These are phyloP conservation scores for Cicer judaicum DNA, from an alignment of 306 rosid species.

Conservation along the genomic window DNA sequence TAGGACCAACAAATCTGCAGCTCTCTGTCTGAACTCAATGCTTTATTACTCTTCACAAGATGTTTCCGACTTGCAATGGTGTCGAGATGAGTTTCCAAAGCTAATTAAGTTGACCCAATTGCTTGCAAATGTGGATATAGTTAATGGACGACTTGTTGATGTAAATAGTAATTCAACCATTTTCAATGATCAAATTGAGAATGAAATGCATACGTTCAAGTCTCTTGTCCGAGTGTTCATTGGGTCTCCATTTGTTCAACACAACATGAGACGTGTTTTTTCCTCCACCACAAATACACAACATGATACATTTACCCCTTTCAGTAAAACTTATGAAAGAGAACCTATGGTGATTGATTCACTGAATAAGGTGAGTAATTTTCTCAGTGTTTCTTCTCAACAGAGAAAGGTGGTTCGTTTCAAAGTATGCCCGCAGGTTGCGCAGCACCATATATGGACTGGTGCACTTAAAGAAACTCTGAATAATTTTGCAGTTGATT, in stretches of 20 bases:
- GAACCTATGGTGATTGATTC: constrained; percentile 67
- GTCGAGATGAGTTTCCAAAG: constrained; percentile 55
- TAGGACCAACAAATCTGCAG: constrained; percentile 43
- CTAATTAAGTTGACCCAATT: constrained; percentile 48
- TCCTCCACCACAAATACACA: constrained; percentile 37
- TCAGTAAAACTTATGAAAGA: constrained; percentile 67
- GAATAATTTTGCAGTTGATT: constrained; percentile 61
- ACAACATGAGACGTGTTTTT: constrained; percentile 44
- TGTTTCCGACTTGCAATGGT: constrained; percentile 56
- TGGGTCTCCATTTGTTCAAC: constrained; percentile 67
- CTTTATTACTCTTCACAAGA: constrained; percentile 61
- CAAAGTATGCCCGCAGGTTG: constrained; percentile 65
- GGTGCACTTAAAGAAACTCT: constrained; percentile 66
- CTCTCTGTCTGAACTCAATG: constrained; percentile 50
- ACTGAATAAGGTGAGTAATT: constrained; percentile 65
- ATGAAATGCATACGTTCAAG: constrained; percentile 62
- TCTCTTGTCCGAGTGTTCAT: constrained; percentile 67
- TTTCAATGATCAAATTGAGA: constrained; percentile 53
- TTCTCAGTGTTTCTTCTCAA: constrained; percentile 71
- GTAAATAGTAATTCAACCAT: constrained; percentile 57
- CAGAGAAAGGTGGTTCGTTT: constrained; percentile 79
- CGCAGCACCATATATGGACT: constrained; percentile 75
- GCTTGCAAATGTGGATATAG: constrained; percentile 63
- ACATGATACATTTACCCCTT: constrained; percentile 52
- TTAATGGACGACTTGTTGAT: constrained; percentile 71